Percentiles rank a stretch among this genome's conserved stretches.
phyloP scores from a whole-genome alignment of 129 eudicot genomes.

The Tagetes patula region DNA sequence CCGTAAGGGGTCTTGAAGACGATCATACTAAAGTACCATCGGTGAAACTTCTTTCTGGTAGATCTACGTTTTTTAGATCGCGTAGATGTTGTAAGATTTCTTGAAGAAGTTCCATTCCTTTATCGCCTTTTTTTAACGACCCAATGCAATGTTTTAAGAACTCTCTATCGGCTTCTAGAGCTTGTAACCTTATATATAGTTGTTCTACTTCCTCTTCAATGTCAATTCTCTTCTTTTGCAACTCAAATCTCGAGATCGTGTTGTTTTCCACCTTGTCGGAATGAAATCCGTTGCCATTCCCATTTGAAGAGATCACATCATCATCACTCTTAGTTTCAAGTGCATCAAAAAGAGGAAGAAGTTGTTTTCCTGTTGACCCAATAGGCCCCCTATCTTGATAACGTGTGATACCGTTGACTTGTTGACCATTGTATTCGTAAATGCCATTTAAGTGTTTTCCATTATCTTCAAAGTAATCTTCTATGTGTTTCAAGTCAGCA shows the following conservation, averaged over 20 bases:
- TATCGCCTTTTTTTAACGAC: constrained; percentile 88
- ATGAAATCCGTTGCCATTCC: constrained; percentile 56
- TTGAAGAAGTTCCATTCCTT: constrained; percentile 87
- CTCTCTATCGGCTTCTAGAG: constrained; percentile 94
- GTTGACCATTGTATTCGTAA: too few relatives aligned
- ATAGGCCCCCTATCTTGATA: constrained; percentile 48
- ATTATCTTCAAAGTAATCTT: constrained; percentile 51
- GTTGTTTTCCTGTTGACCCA: constrained; percentile 65
- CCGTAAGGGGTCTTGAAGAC: constrained; percentile 10
- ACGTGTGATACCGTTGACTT: constrained; percentile 44
- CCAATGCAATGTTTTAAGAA: constrained; percentile 90
- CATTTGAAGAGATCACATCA: constrained; percentile 39
- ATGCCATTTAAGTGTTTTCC: constrained; percentile 52
- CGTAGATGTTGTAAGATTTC: constrained; percentile 92
- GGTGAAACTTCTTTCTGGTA: constrained; percentile 34
- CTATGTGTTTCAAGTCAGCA: constrained; percentile 43
- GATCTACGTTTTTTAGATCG: constrained; percentile 76
- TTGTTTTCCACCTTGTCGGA: constrained; percentile 35
- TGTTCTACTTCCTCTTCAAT: constrained; percentile 91
- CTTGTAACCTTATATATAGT: constrained; percentile 81
- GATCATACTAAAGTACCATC: constrained; percentile 46
- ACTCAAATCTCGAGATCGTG: constrained; percentile 50
- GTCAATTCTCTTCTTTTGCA: constrained; percentile 65
- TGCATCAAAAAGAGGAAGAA: constrained; percentile 93
- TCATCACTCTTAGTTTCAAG: constrained; percentile 51